A percentile compares a stretch with the other conserved stretches of the same genome.
Evolutionary conservation across 2,329 filamentous ascomycete species (phyloP).

Genomic region (Myotisia sp.): DNA sequence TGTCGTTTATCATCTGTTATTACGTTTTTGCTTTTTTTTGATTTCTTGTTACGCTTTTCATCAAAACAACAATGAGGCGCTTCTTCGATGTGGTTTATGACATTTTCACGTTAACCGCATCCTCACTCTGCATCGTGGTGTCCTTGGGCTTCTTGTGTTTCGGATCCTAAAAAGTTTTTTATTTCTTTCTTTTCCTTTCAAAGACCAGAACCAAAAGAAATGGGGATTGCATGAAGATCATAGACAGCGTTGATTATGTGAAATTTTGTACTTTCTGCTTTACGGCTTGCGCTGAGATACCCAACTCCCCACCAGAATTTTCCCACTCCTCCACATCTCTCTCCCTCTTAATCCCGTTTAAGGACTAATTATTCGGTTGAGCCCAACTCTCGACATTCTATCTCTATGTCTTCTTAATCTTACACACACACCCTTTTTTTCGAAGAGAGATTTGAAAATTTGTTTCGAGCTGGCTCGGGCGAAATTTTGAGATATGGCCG

Average conservation of each 20-base stretch:
- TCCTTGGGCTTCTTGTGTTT: conserved; percentile 7
- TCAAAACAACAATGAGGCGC: conserved; percentile 8
- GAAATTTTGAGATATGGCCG: too few relatives aligned
- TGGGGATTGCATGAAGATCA: conserved; percentile 23
- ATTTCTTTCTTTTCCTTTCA: conserved; percentile 10
- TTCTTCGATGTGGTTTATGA: conserved; percentile 5
- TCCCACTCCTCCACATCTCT: too few relatives aligned
- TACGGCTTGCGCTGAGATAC: conserved; percentile 5
- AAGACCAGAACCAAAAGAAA: background rate
- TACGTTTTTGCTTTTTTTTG: conserved; percentile 1
- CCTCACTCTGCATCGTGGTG: conserved; percentile 5
- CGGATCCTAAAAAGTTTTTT: conserved; percentile 4
- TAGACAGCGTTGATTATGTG: conserved; percentile 36
- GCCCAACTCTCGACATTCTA: too few relatives aligned
- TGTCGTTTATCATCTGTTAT: conserved; percentile 1
- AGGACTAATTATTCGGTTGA: too few relatives aligned
- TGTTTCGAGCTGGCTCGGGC: too few relatives aligned
- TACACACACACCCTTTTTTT: too few relatives aligned
- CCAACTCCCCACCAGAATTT: background rate
- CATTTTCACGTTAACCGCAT: conserved; percentile 6
- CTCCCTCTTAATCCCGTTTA: too few relatives aligned
- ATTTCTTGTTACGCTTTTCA: background rate
- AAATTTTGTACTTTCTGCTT: conserved; percentile 7
- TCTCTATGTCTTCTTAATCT: too few relatives aligned
- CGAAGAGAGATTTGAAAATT: too few relatives aligned